These are phyloP conservation scores for Cordia subcordata DNA, from an alignment of 257 asterid genomes.

Conservation along the genomic window DNA sequence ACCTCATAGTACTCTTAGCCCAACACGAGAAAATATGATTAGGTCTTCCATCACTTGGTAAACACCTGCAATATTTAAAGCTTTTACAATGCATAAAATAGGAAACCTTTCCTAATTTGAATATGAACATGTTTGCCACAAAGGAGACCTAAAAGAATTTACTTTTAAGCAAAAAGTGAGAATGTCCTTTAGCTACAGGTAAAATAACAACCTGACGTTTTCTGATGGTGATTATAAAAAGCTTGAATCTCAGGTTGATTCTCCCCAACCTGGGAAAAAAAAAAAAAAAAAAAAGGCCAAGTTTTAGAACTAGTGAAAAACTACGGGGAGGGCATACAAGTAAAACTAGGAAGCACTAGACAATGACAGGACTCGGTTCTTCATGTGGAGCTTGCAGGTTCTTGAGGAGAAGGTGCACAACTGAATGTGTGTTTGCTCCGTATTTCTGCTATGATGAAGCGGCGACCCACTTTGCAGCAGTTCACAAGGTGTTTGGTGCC, in stretches of 20 bases:
- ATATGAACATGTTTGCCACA: slow-evolving; percentile 58
- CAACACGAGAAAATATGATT: slow-evolving; percentile 21
- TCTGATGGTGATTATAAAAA: slow-evolving; percentile 29
- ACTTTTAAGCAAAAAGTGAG: slow-evolving; percentile 32
- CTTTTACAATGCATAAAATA: slow-evolving; percentile 21
- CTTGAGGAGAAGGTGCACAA: slow-evolving; percentile 57
- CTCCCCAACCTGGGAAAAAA: neutral
- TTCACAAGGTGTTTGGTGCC: slow-evolving; percentile 72
- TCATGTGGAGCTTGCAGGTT: slow-evolving; percentile 82
- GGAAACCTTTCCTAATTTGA: slow-evolving; percentile 51
- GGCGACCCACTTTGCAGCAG: slow-evolving; percentile 51
- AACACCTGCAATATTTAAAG: slow-evolving; percentile 20
- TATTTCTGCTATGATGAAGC: slow-evolving; percentile 57
- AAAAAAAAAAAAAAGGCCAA: no score
- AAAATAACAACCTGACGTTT: slow-evolving; percentile 15
- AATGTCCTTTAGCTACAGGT: slow-evolving; percentile 28
- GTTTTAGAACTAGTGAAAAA: slow-evolving; percentile 11
- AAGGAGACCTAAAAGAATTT: slow-evolving; percentile 61
- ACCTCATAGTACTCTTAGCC: slow-evolving; percentile 11
- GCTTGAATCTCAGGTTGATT: slow-evolving; percentile 12
- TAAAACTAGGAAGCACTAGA: neutral
- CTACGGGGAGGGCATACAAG: no score
- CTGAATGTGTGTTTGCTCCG: slow-evolving; percentile 67
- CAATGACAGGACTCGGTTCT: slow-evolving; percentile 52
- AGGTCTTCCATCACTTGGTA: slow-evolving; percentile 15